Percentiles rank a stretch among this genome's conserved stretches.
phyloP scores from a whole-genome alignment of 805 yeast genomes.

The Cyberlindnera maritima region DNA sequence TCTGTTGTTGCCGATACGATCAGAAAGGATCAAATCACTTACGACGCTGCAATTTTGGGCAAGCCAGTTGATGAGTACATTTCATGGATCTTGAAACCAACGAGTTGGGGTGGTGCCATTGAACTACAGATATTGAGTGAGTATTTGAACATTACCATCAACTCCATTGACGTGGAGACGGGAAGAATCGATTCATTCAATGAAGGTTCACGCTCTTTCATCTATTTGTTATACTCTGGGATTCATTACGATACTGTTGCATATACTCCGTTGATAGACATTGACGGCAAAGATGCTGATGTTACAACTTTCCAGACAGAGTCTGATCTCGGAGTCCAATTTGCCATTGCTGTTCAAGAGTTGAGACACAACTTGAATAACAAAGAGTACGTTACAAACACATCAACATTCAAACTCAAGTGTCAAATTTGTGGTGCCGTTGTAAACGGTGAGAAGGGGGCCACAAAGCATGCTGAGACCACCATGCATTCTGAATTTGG shows the following conservation, averaged over 20 bases:
- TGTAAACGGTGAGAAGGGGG: slow-evolving; percentile 62
- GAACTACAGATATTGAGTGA: slow-evolving; percentile 63
- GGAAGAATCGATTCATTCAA: slow-evolving; percentile 55
- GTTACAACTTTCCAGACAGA: slow-evolving; percentile 40
- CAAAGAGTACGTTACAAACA: slow-evolving; percentile 62
- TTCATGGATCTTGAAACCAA: slow-evolving; percentile 56
- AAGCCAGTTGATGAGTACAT: slow-evolving; percentile 46
- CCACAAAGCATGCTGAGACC: slow-evolving; percentile 57
- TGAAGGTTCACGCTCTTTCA: slow-evolving; percentile 34
- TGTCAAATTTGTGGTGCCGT: slow-evolving; percentile 54
- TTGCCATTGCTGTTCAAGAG: slow-evolving; percentile 36
- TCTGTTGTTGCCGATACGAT: slow-evolving; percentile 49
- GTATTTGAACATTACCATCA: slow-evolving; percentile 48
- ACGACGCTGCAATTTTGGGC: slow-evolving; percentile 58
- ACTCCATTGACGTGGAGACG: slow-evolving; percentile 64
- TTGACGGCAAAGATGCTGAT: slow-evolving; percentile 34
- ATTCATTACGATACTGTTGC: slow-evolving; percentile 70
- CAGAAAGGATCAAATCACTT: slow-evolving; percentile 37
- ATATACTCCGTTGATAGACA: slow-evolving; percentile 25
- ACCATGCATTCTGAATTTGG: slow-evolving; percentile 65
- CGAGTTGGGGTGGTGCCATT: slow-evolving; percentile 84
- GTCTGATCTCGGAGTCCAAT: slow-evolving; percentile 30
- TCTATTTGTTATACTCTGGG: slow-evolving; percentile 63
- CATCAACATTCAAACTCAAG: slow-evolving; percentile 51
- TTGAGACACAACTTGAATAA: slow-evolving; percentile 46